Conservation (phyloP, 257 asterid species). For the Penstemon davidsonii region DNA sequence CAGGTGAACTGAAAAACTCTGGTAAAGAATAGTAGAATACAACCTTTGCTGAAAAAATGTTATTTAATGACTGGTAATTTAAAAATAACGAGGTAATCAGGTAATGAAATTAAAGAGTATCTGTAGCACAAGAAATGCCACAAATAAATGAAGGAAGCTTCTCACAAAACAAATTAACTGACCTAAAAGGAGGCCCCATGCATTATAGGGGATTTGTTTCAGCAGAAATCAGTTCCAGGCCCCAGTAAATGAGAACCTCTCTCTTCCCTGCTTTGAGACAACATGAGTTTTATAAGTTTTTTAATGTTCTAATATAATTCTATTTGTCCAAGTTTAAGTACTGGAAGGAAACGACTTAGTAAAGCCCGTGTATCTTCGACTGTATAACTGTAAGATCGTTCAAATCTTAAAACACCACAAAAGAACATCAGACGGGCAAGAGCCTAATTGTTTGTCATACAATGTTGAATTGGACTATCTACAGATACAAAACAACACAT, state of each 20-base stretch:
- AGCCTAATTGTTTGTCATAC: constrained; percentile 38
- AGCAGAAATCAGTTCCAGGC: constrained; percentile 93
- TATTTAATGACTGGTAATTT: constrained; percentile 38
- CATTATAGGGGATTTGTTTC: constrained; percentile 88
- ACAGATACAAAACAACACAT: constrained; percentile 32
- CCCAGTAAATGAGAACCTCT: constrained; percentile 94
- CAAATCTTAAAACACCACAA: constrained; percentile 40
- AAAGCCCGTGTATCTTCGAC: constrained; percentile 31
- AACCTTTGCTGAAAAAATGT: constrained; percentile 36
- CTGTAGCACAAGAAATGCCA: constrained; percentile 71
- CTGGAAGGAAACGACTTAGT: constrained; percentile 42
- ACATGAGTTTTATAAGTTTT: constrained; percentile 72
- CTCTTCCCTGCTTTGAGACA: constrained; percentile 94
- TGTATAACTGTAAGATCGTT: constrained; percentile 41
- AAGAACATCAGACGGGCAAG: neutral
- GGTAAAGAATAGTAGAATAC: constrained; percentile 21
- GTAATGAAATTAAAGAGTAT: constrained; percentile 38
- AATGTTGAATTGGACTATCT: constrained; percentile 28
- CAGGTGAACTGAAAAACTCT: constrained; percentile 28
- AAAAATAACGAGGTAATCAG: constrained; percentile 31
- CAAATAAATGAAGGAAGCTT: constrained; percentile 51
- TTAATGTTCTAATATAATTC: constrained; percentile 46
- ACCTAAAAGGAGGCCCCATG: constrained; percentile 81
- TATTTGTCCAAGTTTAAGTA: constrained; percentile 57
- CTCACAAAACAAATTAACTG: constrained; percentile 68